A percentile compares a stretch with the other conserved stretches of the same genome.
phyloP scores from a whole-genome alignment of 768 basidiomycete genomes.

The Auricularia auricula-judae region DNA sequence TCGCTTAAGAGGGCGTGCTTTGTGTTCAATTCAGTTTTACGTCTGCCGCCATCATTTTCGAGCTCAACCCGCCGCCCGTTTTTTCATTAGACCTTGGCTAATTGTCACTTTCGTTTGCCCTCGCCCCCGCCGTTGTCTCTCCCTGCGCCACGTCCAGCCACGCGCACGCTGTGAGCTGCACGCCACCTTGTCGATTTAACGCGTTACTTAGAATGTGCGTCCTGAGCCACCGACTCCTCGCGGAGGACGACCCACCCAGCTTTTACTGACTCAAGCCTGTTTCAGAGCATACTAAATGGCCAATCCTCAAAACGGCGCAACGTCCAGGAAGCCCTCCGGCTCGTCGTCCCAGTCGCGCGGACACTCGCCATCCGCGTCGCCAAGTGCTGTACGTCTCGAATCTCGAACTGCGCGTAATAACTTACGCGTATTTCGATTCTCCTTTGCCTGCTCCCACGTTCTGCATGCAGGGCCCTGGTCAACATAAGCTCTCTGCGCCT shows the following conservation, averaged over 20 bases:
- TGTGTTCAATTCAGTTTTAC: not conserved
- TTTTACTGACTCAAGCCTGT: conserved; percentile 14
- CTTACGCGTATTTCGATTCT: not conserved
- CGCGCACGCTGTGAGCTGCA: not conserved
- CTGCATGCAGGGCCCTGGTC: conserved; percentile 24
- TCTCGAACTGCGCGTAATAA: not conserved
- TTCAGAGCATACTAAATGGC: conserved; percentile 18
- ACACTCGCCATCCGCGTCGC: conserved; percentile 52
- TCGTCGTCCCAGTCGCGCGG: conserved; percentile 55
- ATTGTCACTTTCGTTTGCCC: not conserved
- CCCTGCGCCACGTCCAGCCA: not conserved
- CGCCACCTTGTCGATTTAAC: conserved; percentile 14
- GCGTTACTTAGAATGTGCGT: conserved; percentile 22
- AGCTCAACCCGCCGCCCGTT: not conserved
- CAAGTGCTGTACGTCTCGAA: conserved; percentile 37
- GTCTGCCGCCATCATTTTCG: not conserved
- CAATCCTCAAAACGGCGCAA: conserved; percentile 24
- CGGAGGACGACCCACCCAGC: not conserved
- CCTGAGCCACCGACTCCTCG: conserved; percentile 11
- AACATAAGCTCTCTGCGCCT: conserved; percentile 35
- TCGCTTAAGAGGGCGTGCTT: not conserved
- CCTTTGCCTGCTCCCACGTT: conserved; percentile 7
- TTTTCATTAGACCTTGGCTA: not conserved
- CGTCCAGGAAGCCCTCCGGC: conserved; percentile 56
- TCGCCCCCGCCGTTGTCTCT: not conserved